These are phyloP conservation scores for Lathyrus oleraceus DNA, from an alignment of 306 rosid genomes.

Conservation along the genomic window DNA sequence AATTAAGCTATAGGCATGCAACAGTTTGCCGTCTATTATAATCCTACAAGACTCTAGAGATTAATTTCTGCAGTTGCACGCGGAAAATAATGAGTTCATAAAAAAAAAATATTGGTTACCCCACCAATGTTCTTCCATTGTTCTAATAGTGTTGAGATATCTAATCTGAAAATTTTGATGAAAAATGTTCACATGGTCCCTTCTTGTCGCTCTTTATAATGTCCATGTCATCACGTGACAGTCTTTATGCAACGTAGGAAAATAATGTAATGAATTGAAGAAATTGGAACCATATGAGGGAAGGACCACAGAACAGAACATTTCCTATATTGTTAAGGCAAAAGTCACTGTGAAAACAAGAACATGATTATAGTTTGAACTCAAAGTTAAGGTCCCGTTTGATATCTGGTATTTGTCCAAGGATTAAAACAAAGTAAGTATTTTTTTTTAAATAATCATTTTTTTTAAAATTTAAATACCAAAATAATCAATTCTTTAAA, in stretches of 20 bases:
- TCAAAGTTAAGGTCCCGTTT: slow-evolving; percentile 22
- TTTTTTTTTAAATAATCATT: too few species aligned
- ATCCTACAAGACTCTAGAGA: too few species aligned
- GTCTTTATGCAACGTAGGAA: not conserved
- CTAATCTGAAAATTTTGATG: not conserved
- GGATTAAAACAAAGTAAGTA: too few species aligned
- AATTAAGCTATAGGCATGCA: too few species aligned
- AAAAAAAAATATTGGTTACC: slow-evolving; percentile 17
- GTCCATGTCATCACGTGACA: slow-evolving; percentile 41
- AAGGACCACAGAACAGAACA: slow-evolving; percentile 30
- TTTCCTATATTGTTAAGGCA: slow-evolving; percentile 24
- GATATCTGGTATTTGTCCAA: slow-evolving; percentile 2
- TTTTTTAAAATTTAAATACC: too few species aligned
- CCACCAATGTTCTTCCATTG: slow-evolving; percentile 11
- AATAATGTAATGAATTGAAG: too few species aligned
- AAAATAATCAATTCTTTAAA: too few species aligned
- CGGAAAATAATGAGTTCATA: too few species aligned
- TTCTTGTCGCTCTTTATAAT: not conserved
- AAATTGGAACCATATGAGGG: slow-evolving; percentile 3
- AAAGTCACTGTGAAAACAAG: not conserved
- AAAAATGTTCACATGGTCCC: slow-evolving; percentile 31
- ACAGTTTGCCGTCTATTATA: too few species aligned
- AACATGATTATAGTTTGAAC: not conserved
- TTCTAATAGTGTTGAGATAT: not conserved
- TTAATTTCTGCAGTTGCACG: too few species aligned